Evolutionary conservation across 2,329 filamentous ascomycete genomes (phyloP), one percentile per base, ranked within the genome.

Genomic region (Colletotrichum sp.): DNA sequence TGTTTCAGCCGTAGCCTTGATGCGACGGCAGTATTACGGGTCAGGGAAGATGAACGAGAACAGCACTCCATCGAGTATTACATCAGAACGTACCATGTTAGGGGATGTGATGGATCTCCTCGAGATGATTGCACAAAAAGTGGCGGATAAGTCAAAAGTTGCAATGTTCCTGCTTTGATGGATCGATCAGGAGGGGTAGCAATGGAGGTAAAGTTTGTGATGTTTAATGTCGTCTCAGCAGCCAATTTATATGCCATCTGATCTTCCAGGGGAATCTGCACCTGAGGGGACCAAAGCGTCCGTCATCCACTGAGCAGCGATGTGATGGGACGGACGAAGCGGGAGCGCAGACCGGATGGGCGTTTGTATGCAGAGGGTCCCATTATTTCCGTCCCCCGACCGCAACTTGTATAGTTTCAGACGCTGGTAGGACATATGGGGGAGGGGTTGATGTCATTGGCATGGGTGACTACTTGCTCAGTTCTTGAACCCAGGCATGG

Each of bases 1-100:
- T 10, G 89, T 92, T n/a, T 90, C 89, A 65, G 86, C 85, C 72
- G 88, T 89, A 60, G 88, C 89, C 89, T 89, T 75, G 26, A 34
- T 30, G 28, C 28, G 44, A 8, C 16, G n/a, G 26, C 16, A 28
- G 28, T 65, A 59, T 18, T 8, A 60, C 13, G 4, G 16, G 32
- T 64, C 26, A 28, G 34, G n/a, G 32, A 63, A 21, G 18, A 32
- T 34, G n/a, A n/a, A 21, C 44, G 49, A n/a, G 24, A 69, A 13
- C 49, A 30, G 8, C 16, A 24, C 10, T 13, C 10, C n/a, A 24
- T 52, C n/a, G 16, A 49, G 44, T 21, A 52, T 52, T 21, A 24
- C 44, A n/a, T 49, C 10, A 28, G 26, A 32, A 24, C 10, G 9
- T 24, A 39, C 32, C 32, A 65, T 44, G 36, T 39, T 34, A 18